Evolutionary conservation across 1,139 yeast species (phyloP), one percentile per base, ranked within the genome.

Genomic region (Magnusiomyces sp.): DNA sequence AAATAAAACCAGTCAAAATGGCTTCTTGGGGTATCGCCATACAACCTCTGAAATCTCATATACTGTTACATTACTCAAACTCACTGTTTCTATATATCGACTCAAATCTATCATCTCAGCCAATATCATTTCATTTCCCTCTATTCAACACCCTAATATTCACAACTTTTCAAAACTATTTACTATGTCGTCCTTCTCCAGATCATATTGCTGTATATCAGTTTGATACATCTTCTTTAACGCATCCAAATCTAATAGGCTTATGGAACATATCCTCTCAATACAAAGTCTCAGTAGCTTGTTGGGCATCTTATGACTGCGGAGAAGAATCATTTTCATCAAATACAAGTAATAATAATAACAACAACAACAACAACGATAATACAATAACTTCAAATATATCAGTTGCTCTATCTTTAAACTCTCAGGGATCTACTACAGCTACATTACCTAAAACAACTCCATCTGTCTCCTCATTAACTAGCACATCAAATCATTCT

Each of bases 231-330:
- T 46, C 20, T 23, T n/a, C 33, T 5, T 34, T 47, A 20, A 9
- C 14, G 1, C 45, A 19, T 11, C 50, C 49, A 5, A 27, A 39
- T 10, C 45, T 45, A 3, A 14, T 43, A 5, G 48, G 48, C 16
- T 19, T 27, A 6, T 47, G 49, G 49, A 19, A 31, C 7, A 31
- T 48, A 10, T 46, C 53, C 1, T 32, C 42, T 10, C 17, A 29
- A 2, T 44, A 32, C n/a, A 49, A 51, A 33, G 43, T 51, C 9
- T 48, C 54, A 2, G 49, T 32, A 20, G 50, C 48, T 7, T 51
- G 50, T 23, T 51, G 54, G 54, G 54, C 51, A 2, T 7, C 33
- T 7, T 29, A 36, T 17, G 40, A 37, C 16, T 39, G 31, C 17
- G 42, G 11, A 11, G 37, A 27, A 33, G n/a, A 16, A 27, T 17